These are phyloP conservation scores for Triangularia setosa DNA, from an alignment of 2,329 filamentous ascomycete genomes.

Conservation along the genomic window DNA sequence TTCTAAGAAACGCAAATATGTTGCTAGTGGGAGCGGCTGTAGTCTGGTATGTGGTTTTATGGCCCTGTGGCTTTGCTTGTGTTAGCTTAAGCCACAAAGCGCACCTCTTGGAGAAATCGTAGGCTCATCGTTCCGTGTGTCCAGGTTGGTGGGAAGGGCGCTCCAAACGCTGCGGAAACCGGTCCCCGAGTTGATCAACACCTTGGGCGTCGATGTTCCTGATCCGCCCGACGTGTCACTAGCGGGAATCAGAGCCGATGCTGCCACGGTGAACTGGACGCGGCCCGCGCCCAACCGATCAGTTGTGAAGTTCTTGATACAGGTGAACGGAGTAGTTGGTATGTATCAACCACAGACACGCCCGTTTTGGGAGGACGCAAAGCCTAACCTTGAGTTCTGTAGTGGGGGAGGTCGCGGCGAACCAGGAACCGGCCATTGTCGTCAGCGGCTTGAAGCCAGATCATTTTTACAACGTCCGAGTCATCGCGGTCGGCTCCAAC, in stretches of 20 bases:
- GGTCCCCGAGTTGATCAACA: slow-evolving; percentile 82
- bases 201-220: slow-evolving; percentile 91
- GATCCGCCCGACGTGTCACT: slow-evolving; percentile 85
- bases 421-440: slow-evolving; percentile 80
- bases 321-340: slow-evolving; percentile 92
- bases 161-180: slow-evolving; percentile 88
- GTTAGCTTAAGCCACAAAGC: slow-evolving; percentile 3
- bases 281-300: slow-evolving; percentile 61
- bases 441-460: slow-evolving; percentile 83
- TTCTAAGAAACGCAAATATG: slow-evolving; percentile 52
- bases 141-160: slow-evolving; percentile 77
- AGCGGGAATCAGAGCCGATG: slow-evolving; percentile 81
- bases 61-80: not conserved
- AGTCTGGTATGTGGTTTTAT: slow-evolving; percentile 43
- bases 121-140: slow-evolving; percentile 9
- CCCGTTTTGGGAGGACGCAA: slow-evolving; percentile 16
- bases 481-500: slow-evolving; percentile 84
- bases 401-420: slow-evolving; percentile 80
- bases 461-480: slow-evolving; percentile 88
- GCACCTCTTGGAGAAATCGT: not conserved
- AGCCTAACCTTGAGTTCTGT: slow-evolving; percentile 17
- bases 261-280: slow-evolving; percentile 89
- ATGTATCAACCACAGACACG: slow-evolving; percentile 31
- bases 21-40: slow-evolving; percentile 50
- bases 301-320: slow-evolving; percentile 83